Percentiles rank a stretch among this genome's conserved stretches.
Conservation (phyloP, 2,329 filamentous ascomycete genomes). For the Grosmannia huntii region DNA sequence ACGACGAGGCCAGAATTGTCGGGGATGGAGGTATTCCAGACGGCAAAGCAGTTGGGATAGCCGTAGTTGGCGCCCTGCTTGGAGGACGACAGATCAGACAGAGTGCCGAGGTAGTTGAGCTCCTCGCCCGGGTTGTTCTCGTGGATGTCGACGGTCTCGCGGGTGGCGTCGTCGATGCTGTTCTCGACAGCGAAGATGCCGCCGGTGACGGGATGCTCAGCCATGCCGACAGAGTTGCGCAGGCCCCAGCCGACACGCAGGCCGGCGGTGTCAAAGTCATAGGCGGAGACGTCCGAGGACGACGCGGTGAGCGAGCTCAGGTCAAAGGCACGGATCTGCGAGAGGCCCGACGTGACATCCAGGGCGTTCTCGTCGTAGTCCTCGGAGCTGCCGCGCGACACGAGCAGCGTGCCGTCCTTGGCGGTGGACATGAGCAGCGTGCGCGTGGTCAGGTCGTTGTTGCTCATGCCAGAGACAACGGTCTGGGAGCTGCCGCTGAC, state of each 20-base stretch:
- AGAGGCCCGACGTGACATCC: conserved; percentile 40
- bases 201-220: conserved; percentile 25
- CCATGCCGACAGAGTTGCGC: conserved; percentile 56
- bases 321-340: conserved; percentile 52
- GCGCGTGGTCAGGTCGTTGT: conserved; percentile 45
- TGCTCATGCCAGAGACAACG: conserved; percentile 50
- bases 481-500: conserved; percentile 30
- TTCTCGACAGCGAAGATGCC: conserved; percentile 18
- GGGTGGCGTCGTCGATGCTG: conserved; percentile 29
- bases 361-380: conserved; percentile 48
- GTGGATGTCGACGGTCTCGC: conserved; percentile 44
- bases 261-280: conserved; percentile 34
- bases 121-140: conserved; percentile 59
- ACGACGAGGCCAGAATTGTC: conserved; percentile 25
- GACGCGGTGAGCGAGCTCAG: conserved; percentile 13
- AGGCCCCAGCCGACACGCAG: conserved; percentile 48
- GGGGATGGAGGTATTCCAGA: conserved; percentile 45
- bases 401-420: conserved; percentile 31
- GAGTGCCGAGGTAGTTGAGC: conserved; percentile 56
- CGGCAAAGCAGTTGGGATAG: conserved; percentile 56
- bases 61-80: conserved; percentile 45
- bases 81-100: conserved; percentile 21
- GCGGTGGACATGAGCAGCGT: conserved; percentile 50
- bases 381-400: conserved; percentile 50
- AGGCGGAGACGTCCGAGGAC: conserved; percentile 13